Conservation (phyloP, 495 filamentous ascomycete species). For the Penicillium coffeae region DNA sequence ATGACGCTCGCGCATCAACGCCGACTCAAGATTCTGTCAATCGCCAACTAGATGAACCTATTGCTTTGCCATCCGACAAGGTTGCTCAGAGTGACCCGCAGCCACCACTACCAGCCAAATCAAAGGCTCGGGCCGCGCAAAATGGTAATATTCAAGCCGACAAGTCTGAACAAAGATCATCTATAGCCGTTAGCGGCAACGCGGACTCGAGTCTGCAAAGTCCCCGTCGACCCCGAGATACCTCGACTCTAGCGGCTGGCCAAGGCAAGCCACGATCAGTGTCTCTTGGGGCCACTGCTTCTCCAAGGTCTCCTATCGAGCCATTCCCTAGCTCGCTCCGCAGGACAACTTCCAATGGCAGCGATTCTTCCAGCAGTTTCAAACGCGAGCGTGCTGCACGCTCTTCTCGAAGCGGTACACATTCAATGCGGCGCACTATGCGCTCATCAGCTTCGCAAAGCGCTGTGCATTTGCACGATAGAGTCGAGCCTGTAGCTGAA, state of each 20-base stretch:
- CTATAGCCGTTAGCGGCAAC: constrained; percentile 21
- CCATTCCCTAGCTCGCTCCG: constrained; percentile 13
- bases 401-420: constrained; percentile 31
- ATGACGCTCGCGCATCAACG: constrained; percentile 21
- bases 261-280: constrained; percentile 20
- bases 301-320: background rate
- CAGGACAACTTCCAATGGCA: constrained; percentile 47
- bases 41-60: constrained; percentile 16
- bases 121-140: background rate
- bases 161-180: constrained; percentile 16
- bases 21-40: constrained; percentile 17
- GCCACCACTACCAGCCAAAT: constrained; percentile 13
- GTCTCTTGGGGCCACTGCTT: constrained; percentile 24
- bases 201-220: constrained; percentile 12
- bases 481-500: constrained; percentile 28
- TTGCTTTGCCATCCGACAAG: constrained; percentile 12
- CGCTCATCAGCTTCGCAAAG: constrained; percentile 30
- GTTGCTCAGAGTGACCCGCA: constrained; percentile 16
- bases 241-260: constrained; percentile 1
- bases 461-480: constrained; percentile 21
- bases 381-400: constrained; percentile 43
- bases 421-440: constrained; percentile 56
- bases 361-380: constrained; percentile 63
- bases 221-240: constrained; percentile 9
- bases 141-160: constrained; percentile 12